Conservation (phyloP, 345 rosid species). For the Toxicodendron radicans region DNA sequence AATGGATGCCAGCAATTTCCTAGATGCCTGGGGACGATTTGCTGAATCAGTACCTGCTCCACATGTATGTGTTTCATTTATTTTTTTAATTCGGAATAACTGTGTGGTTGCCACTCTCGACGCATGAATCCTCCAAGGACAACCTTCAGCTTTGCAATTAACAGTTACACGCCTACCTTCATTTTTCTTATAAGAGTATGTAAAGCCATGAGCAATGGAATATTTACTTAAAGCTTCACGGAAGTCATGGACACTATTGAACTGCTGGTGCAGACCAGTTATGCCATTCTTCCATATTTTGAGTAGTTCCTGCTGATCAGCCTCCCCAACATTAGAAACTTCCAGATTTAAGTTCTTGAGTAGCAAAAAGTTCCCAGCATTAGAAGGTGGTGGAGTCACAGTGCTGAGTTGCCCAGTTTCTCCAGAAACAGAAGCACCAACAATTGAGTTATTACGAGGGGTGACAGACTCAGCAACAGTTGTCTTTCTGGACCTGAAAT, state of each 20-base stretch:
- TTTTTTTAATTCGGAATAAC: slow-evolving; percentile 46
- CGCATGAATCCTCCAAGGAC: slow-evolving; percentile 56
- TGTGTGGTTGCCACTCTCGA: slow-evolving; percentile 47
- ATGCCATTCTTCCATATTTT: slow-evolving; percentile 51
- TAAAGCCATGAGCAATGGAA: slow-evolving; percentile 53
- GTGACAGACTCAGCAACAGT: slow-evolving; percentile 24
- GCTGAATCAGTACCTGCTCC: slow-evolving; percentile 29
- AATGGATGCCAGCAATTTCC: slow-evolving; percentile 53
- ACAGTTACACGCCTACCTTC: slow-evolving; percentile 48
- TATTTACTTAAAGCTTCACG: slow-evolving; percentile 55
- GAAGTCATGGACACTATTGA: slow-evolving; percentile 48
- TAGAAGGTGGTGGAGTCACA: slow-evolving; percentile 10
- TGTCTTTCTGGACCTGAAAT: slow-evolving; percentile 32
- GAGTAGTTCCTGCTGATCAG: slow-evolving; percentile 31
- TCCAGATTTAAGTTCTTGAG: slow-evolving; percentile 2
- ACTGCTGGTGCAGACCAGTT: slow-evolving; percentile 56
- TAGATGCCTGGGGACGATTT: slow-evolving; percentile 28
- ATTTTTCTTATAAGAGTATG: slow-evolving; percentile 51
- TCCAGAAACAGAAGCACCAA: slow-evolving; percentile 17
- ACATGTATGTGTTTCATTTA: slow-evolving; percentile 50
- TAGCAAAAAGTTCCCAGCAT: slow-evolving; percentile 11
- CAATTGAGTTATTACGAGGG: slow-evolving; percentile 21
- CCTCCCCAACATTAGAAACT: slow-evolving; percentile 22
- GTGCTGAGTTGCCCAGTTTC: slow-evolving; percentile 16
- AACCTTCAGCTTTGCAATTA: slow-evolving; percentile 47